phyloP scores from a whole-genome alignment of 1,139 yeast species.

The Blastobotrys ciferrii region DNA sequence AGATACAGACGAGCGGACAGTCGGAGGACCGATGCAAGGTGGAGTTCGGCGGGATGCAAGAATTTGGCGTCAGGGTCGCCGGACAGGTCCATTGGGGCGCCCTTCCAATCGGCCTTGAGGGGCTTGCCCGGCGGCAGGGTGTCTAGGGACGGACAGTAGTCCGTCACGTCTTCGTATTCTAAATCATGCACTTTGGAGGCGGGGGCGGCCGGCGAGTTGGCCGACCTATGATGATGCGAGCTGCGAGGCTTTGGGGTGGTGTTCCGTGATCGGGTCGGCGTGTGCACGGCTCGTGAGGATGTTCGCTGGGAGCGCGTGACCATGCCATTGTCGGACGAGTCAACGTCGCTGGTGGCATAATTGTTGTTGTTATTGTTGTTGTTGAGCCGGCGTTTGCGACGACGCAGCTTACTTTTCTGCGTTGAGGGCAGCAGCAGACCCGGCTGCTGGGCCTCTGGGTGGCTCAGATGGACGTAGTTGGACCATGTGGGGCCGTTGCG shows the following conservation, averaged over 20 bases:
- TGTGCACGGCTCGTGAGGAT: constrained; percentile 8
- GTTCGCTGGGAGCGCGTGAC: constrained; percentile 17
- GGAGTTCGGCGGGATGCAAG: constrained; percentile 90
- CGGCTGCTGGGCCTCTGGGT: constrained; percentile 1
- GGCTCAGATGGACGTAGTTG: constrained; percentile 26
- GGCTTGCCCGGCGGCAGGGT: constrained; percentile 71
- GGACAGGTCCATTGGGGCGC: constrained; percentile 90
- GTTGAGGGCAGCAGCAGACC: constrained; percentile 10
- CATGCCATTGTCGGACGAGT: constrained; percentile 15
- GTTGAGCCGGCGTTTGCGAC: constrained; percentile 14
- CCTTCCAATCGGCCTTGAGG: constrained; percentile 94
- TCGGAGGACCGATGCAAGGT: constrained; percentile 82
- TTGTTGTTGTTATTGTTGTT: too few relatives aligned
- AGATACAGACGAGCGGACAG: constrained; percentile 83
- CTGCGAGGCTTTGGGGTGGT: constrained; percentile 22
- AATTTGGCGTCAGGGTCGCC: constrained; percentile 67
- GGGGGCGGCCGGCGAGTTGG: constrained; percentile 19
- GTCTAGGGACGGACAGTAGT: constrained; percentile 68
- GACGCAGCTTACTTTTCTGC: constrained; percentile 15
- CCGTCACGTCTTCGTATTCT: constrained; percentile 45
- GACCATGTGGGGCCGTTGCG: constrained; percentile 35
- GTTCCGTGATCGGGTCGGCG: constrained; percentile 14
- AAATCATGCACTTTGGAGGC: constrained; percentile 40
- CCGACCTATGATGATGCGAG: constrained; percentile 14
- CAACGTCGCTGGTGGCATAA: constrained; percentile 13